Evolutionary conservation across 345 rosid species (phyloP).

Genomic region (Corchorus olitorius): DNA sequence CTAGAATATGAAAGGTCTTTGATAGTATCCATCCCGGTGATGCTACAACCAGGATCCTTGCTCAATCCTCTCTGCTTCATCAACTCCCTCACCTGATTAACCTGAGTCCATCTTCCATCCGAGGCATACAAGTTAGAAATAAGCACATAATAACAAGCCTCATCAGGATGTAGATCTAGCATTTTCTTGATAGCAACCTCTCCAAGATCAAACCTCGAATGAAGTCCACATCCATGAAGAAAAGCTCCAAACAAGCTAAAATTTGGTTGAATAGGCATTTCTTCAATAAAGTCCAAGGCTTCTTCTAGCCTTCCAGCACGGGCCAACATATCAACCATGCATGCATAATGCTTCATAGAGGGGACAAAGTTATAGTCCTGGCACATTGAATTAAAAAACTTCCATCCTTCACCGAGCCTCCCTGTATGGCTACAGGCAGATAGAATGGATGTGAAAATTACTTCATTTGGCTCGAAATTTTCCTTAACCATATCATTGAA

Average conservation of each 20-base stretch:
- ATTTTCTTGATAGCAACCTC: constrained; percentile 64
- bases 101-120: constrained; percentile 83
- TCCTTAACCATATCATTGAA: constrained; percentile 62
- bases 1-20: constrained; percentile 23
- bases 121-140: constrained; percentile 74
- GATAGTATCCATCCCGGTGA: constrained; percentile 45
- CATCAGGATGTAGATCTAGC: constrained; percentile 60
- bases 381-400: constrained; percentile 61
- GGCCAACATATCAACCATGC: constrained; percentile 84
- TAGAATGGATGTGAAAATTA: constrained; percentile 70
- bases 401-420: constrained; percentile 79
- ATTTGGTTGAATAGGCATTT: constrained; percentile 70
- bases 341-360: constrained; percentile 72
- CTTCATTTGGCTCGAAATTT: constrained; percentile 58
- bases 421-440: constrained; percentile 82
- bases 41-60: constrained; percentile 62
- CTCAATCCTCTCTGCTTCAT: constrained; percentile 67
- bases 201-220: constrained; percentile 87
- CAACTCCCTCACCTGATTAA: constrained; percentile 60
- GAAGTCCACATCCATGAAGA: constrained; percentile 86
- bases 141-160: constrained; percentile 83
- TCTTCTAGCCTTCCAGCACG: constrained; percentile 89
- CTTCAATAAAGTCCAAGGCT: constrained; percentile 66
- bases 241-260: constrained; percentile 67
- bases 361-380: constrained; percentile 61